A percentile compares a stretch with the other conserved stretches of the same genome.
Conservation (phyloP, 495 filamentous ascomycete genomes). For the Penicillium salamii region DNA sequence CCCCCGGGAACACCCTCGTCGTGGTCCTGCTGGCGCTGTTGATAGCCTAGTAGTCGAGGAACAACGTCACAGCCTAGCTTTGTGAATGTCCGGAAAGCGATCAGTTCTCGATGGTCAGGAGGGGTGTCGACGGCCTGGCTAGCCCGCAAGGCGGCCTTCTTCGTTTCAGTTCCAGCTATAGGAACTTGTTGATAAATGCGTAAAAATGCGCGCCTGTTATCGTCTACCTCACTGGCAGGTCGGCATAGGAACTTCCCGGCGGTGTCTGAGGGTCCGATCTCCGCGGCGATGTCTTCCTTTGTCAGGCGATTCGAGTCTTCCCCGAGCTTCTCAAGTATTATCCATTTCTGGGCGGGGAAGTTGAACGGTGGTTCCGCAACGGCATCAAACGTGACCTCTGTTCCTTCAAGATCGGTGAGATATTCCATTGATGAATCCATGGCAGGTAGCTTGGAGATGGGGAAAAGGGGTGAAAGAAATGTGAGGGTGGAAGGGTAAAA, state of each 20-base stretch:
- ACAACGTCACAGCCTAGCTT: constrained; percentile 2
- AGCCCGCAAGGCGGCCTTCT: constrained; percentile 1
- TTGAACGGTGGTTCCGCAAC: constrained; percentile 6
- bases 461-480: neutral
- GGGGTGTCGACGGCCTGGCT: constrained; percentile 3
- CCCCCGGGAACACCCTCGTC: constrained; percentile 3
- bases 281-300: constrained; percentile 3
- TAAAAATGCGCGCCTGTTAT: constrained; percentile 3
- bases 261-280: constrained; percentile 1
- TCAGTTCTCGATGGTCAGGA: constrained; percentile 2
- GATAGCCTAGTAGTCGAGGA: constrained; percentile 3
- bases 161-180: constrained; percentile 3
- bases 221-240: constrained; percentile 1
- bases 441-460: constrained; percentile 9
- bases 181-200: constrained; percentile 6
- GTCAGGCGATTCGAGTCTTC: constrained; percentile 1
- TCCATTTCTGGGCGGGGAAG: constrained; percentile 6
- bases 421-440: constrained; percentile 7
- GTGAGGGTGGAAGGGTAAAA: constrained; percentile 6
- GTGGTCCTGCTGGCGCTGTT: constrained; percentile 2
- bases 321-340: constrained; percentile 6
- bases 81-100: neutral
- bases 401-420: constrained; percentile 5
- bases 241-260: constrained; percentile 2
- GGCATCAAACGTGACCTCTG: constrained; percentile 4